Base-by-base conservation (phyloP, 495 filamentous ascomycete species). In the Polyplosphaeria fusca region DNA sequence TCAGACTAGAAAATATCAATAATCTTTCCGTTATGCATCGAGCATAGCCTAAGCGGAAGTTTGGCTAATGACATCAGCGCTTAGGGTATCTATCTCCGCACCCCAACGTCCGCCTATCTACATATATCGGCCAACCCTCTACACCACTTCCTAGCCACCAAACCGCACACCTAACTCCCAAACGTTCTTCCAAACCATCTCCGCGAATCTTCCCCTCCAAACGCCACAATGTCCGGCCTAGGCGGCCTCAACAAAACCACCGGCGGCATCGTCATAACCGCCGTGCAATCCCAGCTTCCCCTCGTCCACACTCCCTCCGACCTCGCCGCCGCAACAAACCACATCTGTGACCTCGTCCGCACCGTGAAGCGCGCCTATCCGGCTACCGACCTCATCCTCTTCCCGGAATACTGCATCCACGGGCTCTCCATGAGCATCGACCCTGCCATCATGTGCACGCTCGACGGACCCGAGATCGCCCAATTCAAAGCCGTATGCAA, bases 371-470 rank as follows among this genome's bases (percentile, higher is more conserved):
- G 23, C 49, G 35, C 55, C 47, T 58, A 63, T 37, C 46, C 60
- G 1, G 16, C 43, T 5, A 59, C 55, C 54, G 60, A 63, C 48
- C 48, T 59, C 14, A 54, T 63, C 35, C 53, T 63, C 9, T 63
- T 59, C 35, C 60, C 60, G 3, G 60, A 63, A 44, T 63, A 63
- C 43, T 47, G 54, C 35, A 59, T 63, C 30, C 60, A 63, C 48
- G 55, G 60, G 4, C 41, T 59, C 18, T 51, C 11, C 40, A 58
- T 63, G 60, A 47, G 46, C 18, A 63, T 42, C 4, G 55, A 58
- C 19, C 30, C 42, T 13, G 13, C 9, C 23, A 63, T 63, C 38
- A 52, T 63, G 54, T 63, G 55, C 55, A 53, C 42, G 5, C 4
- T 58, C 3, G 60, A 63, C 28, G 55, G 60, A 2, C 60, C 60